phyloP scores from a whole-genome alignment of 495 filamentous ascomycete genomes.

The Aspergillus nidulans region DNA sequence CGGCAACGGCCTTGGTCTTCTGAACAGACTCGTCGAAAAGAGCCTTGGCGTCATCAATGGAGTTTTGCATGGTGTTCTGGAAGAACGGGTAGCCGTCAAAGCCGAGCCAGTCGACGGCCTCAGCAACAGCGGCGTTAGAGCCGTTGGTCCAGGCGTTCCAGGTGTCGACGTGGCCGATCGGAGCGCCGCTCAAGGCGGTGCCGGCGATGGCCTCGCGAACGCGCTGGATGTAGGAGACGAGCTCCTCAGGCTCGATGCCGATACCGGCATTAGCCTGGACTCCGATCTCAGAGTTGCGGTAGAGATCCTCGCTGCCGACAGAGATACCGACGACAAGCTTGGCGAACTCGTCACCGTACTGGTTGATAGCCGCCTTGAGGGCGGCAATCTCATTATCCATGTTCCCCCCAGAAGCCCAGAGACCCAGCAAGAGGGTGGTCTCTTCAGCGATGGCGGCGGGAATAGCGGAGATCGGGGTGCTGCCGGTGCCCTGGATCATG shows the following conservation, averaged over 20 bases:
- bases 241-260: conserved; percentile 53
- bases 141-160: conserved; percentile 82
- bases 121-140: conserved; percentile 65
- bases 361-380: conserved; percentile 55
- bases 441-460: conserved; percentile 72
- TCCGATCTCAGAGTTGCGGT: conserved; percentile 65
- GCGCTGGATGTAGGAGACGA: conserved; percentile 64
- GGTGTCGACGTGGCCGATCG: conserved; percentile 86
- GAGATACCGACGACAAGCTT: conserved; percentile 76
- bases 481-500: conserved; percentile 57
- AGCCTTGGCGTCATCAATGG: conserved; percentile 53
- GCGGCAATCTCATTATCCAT: conserved; percentile 68
- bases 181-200: conserved; percentile 50
- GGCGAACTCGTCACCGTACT: conserved; percentile 59
- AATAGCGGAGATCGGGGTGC: conserved; percentile 62
- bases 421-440: conserved; percentile 67
- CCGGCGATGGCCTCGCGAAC: conserved; percentile 54
- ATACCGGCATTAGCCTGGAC: conserved; percentile 47
- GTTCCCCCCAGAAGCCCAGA: conserved; percentile 71
- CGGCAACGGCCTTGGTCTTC: conserved; percentile 52
- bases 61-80: conserved; percentile 64
- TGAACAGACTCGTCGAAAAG: conserved; percentile 61
- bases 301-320: conserved; percentile 86
- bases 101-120: conserved; percentile 70
- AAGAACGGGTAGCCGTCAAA: conserved; percentile 75